Conservation (phyloP, 2,329 filamentous ascomycete species). For the Neonectria hederae region DNA sequence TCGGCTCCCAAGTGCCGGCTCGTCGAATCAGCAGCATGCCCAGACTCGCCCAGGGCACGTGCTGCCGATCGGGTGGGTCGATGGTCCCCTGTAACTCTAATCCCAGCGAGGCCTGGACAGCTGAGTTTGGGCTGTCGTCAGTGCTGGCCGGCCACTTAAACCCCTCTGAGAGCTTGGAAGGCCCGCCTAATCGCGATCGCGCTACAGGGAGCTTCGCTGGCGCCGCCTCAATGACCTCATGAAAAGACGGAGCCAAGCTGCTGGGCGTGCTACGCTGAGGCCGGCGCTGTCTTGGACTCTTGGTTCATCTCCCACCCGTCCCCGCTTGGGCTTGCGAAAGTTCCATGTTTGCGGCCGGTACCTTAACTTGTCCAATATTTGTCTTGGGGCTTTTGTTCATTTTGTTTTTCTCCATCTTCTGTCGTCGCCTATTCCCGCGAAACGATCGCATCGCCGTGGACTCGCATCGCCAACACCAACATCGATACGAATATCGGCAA, state of each 20-base stretch:
- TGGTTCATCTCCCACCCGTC: not conserved
- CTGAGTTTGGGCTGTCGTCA: constrained; percentile 2
- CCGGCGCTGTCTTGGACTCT: not conserved
- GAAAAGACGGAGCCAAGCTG: not conserved
- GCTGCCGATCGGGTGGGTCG: constrained; percentile 18
- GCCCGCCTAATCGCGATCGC: not conserved
- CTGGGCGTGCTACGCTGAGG: not conserved
- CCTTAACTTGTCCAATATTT: not conserved
- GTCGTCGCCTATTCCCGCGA: not conserved
- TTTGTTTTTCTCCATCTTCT: not conserved
- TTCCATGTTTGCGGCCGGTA: not conserved
- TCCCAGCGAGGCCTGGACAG: constrained; percentile 7
- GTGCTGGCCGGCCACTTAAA: not conserved
- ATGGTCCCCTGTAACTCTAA: constrained; percentile 14
- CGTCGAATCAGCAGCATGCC: not conserved
- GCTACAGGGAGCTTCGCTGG: constrained; percentile 4
- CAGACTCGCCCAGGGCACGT: not conserved
- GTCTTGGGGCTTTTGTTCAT: not conserved
- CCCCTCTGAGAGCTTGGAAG: not conserved
- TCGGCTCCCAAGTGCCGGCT: constrained; percentile 4
- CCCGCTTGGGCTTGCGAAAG: not conserved
- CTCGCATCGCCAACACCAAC: not conserved
- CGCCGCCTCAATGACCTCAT: constrained; percentile 21
- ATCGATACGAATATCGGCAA: not conserved
- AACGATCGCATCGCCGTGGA: not conserved